These are phyloP conservation scores for Fragaria iinumae DNA, from an alignment of 306 rosid genomes.

Conservation along the genomic window DNA sequence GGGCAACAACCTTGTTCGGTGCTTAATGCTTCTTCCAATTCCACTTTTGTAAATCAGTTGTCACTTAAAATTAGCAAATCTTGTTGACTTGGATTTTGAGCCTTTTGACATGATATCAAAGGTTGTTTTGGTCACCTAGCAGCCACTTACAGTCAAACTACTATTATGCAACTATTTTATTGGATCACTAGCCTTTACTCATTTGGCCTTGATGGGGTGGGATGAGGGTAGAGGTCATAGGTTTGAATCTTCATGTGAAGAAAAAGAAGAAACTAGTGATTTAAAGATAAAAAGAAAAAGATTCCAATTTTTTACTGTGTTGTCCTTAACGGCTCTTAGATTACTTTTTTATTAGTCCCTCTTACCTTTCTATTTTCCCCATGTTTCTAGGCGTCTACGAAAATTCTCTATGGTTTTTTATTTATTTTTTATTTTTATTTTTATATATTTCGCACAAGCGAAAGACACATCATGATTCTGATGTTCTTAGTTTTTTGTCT, in stretches of 20 bases:
- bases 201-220: not conserved
- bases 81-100: not conserved
- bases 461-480: not conserved
- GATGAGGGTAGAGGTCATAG: not conserved
- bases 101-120: not conserved
- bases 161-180: not conserved
- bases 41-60: not conserved
- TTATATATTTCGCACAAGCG: not conserved
- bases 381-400: not conserved
- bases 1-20: not conserved
- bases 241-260: not conserved
- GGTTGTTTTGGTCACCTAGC: not conserved
- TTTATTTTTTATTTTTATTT: no score
- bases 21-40: not conserved
- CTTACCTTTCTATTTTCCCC: not conserved
- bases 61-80: not conserved
- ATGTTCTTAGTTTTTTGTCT: not conserved
- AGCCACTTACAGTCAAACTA: not conserved
- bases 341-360: not conserved
- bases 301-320: not conserved
- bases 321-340: not conserved
- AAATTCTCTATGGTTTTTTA: not conserved
- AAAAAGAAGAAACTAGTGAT: not conserved
- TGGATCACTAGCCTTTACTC: not conserved
- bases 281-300: not conserved